Evolutionary conservation across 2,329 filamentous ascomycete species (phyloP), one percentile per base, ranked within the genome.

Genomic region (Colletotrichum orbiculare): DNA sequence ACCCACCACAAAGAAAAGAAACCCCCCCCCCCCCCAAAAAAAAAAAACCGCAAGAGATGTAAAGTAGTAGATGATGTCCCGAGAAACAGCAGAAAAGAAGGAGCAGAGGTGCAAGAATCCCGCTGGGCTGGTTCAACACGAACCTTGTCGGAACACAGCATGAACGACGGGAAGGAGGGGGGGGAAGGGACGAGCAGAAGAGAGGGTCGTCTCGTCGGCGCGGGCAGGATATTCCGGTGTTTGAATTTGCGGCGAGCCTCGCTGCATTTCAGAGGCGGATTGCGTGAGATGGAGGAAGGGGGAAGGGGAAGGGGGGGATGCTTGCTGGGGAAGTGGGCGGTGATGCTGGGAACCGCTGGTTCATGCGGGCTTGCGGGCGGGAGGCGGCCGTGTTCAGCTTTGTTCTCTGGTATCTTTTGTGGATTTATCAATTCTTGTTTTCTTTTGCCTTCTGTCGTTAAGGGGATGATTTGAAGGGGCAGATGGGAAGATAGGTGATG

Each of bases 61-160:
- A 17, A 17, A 17, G 17, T 17, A 17, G 17, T 17, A 17, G 17
- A 17, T 17, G 17, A 17, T 17, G 17, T 17, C 48, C 13, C 9
- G 35, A 52, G 6, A 35, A 37, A 38, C n/a, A 46, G 34, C 25
- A 46, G n/a, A 37, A 33, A 45, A 25, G 38, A 25, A 52, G 25
- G 38, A 42, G 17, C 9, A 33, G 12, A 25, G 37, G 11, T 37
- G 25, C 15, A n/a, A 33, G 46, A n/a, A 59, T 8, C 56, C 62
- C 62, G 57, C 57, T 41, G 39, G 35, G 55, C 52, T 61, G 62
- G 62, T 56, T 52, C 57, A 35, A 55, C 61, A 56, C 57, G 57
- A 61, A 61, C 50, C 50, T 41, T 61, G 62, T 61, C 50, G 62
- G 57, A 61, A 65, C 62, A 65, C 62, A 56, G 41, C 62, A 61